Evolutionary conservation across 768 basidiomycete species (phyloP).

Genomic region (Cubamyces sp.): DNA sequence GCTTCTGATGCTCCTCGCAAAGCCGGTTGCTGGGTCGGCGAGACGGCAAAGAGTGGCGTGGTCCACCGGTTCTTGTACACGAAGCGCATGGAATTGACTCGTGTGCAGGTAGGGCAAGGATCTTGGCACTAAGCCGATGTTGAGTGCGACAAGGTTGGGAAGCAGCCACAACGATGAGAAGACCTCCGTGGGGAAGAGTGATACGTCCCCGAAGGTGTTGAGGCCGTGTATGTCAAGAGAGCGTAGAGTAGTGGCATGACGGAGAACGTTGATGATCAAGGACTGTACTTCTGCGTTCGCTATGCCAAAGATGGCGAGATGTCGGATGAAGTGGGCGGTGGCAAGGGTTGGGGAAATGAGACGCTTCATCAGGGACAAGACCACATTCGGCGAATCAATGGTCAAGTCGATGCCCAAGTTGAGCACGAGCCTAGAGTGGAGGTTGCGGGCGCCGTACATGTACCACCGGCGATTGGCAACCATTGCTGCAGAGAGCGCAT

Average conservation of each 20-base stretch:
- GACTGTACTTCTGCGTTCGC: slow-evolving; percentile 7
- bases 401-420: slow-evolving; percentile 10
- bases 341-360: slow-evolving; percentile 15
- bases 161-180: slow-evolving; percentile 21
- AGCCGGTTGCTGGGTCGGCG: neutral
- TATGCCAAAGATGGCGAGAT: slow-evolving; percentile 22
- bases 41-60: neutral
- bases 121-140: slow-evolving; percentile 16
- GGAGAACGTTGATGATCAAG: slow-evolving; percentile 18
- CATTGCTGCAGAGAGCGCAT: slow-evolving; percentile 22
- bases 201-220: neutral
- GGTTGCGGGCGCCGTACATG: slow-evolving; percentile 24
- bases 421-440: slow-evolving; percentile 21
- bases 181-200: slow-evolving; percentile 10
- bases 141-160: slow-evolving; percentile 30
- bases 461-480: slow-evolving; percentile 21
- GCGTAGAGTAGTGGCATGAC: slow-evolving; percentile 15
- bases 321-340: slow-evolving; percentile 25
- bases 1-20: neutral
- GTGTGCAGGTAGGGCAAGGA: neutral
- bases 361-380: slow-evolving; percentile 20
- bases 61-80: slow-evolving; percentile 16
- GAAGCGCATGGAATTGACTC: slow-evolving; percentile 4
- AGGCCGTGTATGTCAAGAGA: slow-evolving; percentile 24
- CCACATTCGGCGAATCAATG: slow-evolving; percentile 7